Percentiles rank a stretch among this genome's conserved stretches.
Conservation (phyloP, 139 green algal species). For the Micractinium conductrix region DNA sequence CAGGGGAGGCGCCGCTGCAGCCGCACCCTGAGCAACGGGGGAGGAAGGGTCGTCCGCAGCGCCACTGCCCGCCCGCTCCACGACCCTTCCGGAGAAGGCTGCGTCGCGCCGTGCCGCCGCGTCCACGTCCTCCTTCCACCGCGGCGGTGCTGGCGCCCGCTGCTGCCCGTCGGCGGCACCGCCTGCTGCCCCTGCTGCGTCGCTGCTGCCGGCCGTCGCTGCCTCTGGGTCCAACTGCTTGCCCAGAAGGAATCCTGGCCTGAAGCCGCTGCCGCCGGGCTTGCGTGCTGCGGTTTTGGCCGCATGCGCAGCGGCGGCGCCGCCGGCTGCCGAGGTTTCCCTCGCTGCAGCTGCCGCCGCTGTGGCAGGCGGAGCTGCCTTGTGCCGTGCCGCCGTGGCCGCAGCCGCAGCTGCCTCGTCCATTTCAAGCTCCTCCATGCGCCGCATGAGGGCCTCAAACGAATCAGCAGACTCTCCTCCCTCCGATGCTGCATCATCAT, state of each 20-base stretch:
- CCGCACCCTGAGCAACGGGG: neutral
- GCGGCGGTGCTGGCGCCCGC: neutral
- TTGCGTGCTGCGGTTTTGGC: neutral
- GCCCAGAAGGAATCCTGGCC: slow-evolving; percentile 14
- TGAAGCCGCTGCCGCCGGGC: slow-evolving; percentile 17
- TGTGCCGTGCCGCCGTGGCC: neutral
- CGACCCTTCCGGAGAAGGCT: slow-evolving; percentile 1
- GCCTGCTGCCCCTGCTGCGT: slow-evolving; percentile 2
- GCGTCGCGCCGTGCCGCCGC: neutral
- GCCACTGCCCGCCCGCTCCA: neutral
- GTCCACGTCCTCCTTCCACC: neutral
- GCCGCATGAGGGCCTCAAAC: slow-evolving; percentile 29
- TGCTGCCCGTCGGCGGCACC: neutral
- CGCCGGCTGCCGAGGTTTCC: neutral
- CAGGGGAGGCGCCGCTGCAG: neutral
- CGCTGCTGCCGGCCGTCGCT: neutral
- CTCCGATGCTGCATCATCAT: neutral
- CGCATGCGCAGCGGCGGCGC: neutral
- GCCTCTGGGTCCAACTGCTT: neutral
- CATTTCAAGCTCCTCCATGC: slow-evolving; percentile 14
- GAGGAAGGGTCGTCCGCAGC: neutral
- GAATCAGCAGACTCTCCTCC: neutral
- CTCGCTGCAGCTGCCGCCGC: neutral
- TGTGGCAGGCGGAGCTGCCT: neutral
- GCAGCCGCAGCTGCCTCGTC: neutral